These are phyloP conservation scores for Trypanosoma grayi DNA, from an alignment of 208 protist species.

Conservation along the genomic window DNA sequence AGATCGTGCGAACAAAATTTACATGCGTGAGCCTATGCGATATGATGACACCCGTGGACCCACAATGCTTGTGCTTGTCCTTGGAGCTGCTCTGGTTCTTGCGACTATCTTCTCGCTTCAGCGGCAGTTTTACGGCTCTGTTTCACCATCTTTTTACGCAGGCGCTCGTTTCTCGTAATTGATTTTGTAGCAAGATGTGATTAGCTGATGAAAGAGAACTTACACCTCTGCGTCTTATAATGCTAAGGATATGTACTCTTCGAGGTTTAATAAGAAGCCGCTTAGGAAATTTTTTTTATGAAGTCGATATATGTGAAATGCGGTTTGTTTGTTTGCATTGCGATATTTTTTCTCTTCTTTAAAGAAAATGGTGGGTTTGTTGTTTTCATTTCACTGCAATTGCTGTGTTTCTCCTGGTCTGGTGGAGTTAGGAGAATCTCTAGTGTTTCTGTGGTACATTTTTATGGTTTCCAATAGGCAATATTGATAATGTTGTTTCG, in stretches of 20 bases:
- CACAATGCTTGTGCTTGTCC: slow-evolving; percentile 82
- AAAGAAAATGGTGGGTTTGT: no score
- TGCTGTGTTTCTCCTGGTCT: background rate
- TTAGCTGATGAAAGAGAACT: background rate
- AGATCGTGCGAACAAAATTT: slow-evolving; percentile 87
- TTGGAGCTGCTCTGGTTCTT: slow-evolving; percentile 64
- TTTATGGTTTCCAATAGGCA: background rate
- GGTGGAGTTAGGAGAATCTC: background rate
- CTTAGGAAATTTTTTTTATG: no score
- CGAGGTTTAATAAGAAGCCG: no score
- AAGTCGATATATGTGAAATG: no score
- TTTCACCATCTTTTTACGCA: slow-evolving; percentile 56
- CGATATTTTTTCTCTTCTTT: slow-evolving; percentile 9
- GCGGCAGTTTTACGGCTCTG: slow-evolving; percentile 67
- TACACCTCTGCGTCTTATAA: no score
- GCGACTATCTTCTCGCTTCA: slow-evolving; percentile 88
- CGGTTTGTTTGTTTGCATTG: no score
- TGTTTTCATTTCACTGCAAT: no score
- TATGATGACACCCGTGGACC: slow-evolving; percentile 89
- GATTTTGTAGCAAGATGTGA: background rate
- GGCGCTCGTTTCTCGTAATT: slow-evolving; percentile 48
- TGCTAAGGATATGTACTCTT: no score
- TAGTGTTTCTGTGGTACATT: background rate
- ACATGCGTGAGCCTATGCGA: slow-evolving; percentile 91
- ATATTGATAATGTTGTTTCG: slow-evolving; percentile 41